Evolutionary conservation across 495 filamentous ascomycete species (phyloP).

Genomic region (Trichoderma erinaceum): DNA sequence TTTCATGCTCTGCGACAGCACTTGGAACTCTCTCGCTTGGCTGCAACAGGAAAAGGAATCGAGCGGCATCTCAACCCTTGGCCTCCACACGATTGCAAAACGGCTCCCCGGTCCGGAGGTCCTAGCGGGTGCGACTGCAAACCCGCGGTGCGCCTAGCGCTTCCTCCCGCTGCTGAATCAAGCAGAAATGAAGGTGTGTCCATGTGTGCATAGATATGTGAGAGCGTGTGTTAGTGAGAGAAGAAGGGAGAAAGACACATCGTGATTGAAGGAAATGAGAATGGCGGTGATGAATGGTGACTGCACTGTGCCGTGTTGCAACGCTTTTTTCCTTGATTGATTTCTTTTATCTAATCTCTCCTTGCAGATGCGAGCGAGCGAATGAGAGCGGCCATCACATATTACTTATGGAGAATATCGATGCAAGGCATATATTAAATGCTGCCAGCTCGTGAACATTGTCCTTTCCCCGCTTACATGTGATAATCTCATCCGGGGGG

Average conservation of each 20-base stretch:
- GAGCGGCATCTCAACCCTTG: neutral
- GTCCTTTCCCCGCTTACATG: neutral
- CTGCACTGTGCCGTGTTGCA: neutral
- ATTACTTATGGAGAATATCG: neutral
- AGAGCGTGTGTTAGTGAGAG: neutral
- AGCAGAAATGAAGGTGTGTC: neutral
- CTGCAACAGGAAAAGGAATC: too few species aligned
- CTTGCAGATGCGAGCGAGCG: conserved; percentile 1
- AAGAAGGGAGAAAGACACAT: neutral
- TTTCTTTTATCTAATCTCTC: neutral
- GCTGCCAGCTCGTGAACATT: neutral
- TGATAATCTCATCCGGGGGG: neutral
- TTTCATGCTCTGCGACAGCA: too few species aligned
- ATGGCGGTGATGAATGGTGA: neutral
- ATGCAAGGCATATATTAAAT: conserved; percentile 10
- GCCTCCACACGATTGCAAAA: neutral
- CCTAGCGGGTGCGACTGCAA: neutral
- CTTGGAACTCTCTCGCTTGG: too few species aligned
- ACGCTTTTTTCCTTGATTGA: neutral
- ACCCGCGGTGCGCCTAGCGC: neutral
- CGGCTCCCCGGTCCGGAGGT: conserved; percentile 6
- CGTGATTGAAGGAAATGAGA: neutral
- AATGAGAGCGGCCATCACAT: conserved; percentile 5
- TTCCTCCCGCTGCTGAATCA: neutral
- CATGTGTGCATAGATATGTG: neutral